Evolutionary conservation across 495 filamentous ascomycete genomes (phyloP).

Genomic region (Talaromyces thailandensis): DNA sequence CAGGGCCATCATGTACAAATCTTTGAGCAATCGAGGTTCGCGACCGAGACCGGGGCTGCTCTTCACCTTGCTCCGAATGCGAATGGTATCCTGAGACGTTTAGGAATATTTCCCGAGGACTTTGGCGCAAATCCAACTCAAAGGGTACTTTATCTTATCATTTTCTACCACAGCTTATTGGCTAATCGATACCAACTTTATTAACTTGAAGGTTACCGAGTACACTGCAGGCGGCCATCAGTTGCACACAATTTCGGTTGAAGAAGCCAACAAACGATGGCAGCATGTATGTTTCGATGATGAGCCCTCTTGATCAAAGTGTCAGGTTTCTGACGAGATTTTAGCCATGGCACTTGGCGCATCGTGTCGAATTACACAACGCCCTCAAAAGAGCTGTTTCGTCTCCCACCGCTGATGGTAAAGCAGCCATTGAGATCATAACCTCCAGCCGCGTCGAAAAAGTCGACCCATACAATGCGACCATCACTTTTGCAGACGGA

Average conservation of each 20-base stretch:
- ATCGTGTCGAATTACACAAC: slow-evolving; percentile 42
- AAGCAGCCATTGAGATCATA: slow-evolving; percentile 28
- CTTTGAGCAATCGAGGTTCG: slow-evolving; percentile 31
- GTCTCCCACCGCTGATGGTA: slow-evolving; percentile 20
- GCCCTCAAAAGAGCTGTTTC: slow-evolving; percentile 21
- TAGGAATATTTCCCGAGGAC: slow-evolving; percentile 18
- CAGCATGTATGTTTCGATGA: slow-evolving; percentile 23
- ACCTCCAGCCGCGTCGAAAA: slow-evolving; percentile 32
- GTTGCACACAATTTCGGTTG: not conserved
- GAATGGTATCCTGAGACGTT: slow-evolving; percentile 30
- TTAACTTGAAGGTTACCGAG: slow-evolving; percentile 18
- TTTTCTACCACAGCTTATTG: not conserved
- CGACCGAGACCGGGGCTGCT: slow-evolving; percentile 35
- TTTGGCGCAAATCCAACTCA: slow-evolving; percentile 23
- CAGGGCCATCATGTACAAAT: slow-evolving; percentile 37
- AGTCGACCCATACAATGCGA: slow-evolving; percentile 32
- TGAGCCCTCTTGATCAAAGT: not conserved
- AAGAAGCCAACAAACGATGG: slow-evolving; percentile 30
- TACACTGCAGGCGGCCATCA: slow-evolving; percentile 18
- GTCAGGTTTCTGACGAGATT: slow-evolving; percentile 8
- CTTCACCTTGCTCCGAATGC: slow-evolving; percentile 44
- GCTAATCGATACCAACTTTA: not conserved
- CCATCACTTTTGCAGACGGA: slow-evolving; percentile 25
- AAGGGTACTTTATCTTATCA: slow-evolving; percentile 10
- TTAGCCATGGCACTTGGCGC: slow-evolving; percentile 23